Evolutionary conservation across 768 basidiomycete species (phyloP).

Genomic region (Kondoa malvinella): DNA sequence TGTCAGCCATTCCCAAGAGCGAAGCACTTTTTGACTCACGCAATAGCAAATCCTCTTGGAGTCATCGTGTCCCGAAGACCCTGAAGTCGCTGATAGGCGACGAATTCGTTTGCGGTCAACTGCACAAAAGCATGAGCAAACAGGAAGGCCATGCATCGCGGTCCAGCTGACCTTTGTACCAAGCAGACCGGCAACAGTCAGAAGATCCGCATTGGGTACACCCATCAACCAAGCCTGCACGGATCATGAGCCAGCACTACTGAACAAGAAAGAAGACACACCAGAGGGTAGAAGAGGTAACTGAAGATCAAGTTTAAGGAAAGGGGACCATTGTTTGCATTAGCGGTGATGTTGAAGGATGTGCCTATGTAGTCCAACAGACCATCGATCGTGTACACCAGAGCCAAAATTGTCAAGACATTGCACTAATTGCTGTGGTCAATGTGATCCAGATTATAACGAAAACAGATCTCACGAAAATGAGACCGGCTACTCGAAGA

Average conservation of each 20-base stretch:
- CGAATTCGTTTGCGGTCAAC: constrained; percentile 51
- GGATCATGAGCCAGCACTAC: too few relatives aligned
- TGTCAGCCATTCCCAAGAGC: too few relatives aligned
- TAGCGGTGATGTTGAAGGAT: constrained; percentile 6
- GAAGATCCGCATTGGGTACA: constrained; percentile 32
- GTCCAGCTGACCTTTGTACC: constrained; percentile 56
- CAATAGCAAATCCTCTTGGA: too few relatives aligned
- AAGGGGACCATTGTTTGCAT: constrained; percentile 49
- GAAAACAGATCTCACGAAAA: constrained; percentile 2
- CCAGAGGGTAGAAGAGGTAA: constrained; percentile 73
- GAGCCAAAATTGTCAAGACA: constrained; percentile 65
- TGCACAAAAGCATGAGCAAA: too few relatives aligned
- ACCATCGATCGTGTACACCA: constrained; percentile 66
- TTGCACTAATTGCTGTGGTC: constrained; percentile 37
- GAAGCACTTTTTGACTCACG: too few relatives aligned
- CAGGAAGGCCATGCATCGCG: background rate
- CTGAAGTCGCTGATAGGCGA: constrained; percentile 44
- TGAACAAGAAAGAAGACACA: too few relatives aligned
- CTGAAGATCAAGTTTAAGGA: constrained; percentile 30
- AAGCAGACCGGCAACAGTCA: constrained; percentile 60
- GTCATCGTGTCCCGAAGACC: too few relatives aligned
- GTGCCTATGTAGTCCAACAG: constrained; percentile 45
- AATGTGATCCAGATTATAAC: constrained; percentile 31
- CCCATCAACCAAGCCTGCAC: constrained; percentile 63
- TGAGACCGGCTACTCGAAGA: constrained; percentile 17